phyloP scores from a whole-genome alignment of 1,139 yeast genomes.

The Geotrichum carabidarum region DNA sequence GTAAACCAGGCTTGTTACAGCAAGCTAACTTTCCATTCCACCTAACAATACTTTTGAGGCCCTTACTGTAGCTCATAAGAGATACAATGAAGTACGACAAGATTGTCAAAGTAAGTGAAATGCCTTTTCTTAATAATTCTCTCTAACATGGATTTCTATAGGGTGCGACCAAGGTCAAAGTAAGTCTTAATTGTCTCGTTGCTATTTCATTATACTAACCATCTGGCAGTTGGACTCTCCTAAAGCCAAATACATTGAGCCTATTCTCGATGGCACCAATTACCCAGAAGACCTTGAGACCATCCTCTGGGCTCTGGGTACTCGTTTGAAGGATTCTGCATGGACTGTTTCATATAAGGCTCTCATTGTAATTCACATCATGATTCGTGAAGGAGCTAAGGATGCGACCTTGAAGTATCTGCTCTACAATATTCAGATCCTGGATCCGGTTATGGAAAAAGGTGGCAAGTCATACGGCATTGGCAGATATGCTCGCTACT shows the following conservation, averaged over 20 bases:
- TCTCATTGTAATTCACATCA: constrained; percentile 78
- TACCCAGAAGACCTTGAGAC: constrained; percentile 57
- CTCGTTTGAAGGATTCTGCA: constrained; percentile 66
- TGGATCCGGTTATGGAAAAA: constrained; percentile 43
- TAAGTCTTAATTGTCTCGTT: constrained; percentile 30
- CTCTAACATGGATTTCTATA: constrained; percentile 21
- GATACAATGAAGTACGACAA: constrained; percentile 40
- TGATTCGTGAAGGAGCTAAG: constrained; percentile 86
- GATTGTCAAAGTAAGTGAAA: constrained; percentile 49
- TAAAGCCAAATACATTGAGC: constrained; percentile 92
- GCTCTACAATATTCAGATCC: constrained; percentile 53
- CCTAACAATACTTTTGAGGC: too few species aligned
- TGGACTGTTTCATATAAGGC: constrained; percentile 87
- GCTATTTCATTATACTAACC: constrained; percentile 36
- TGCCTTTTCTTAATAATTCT: background rate
- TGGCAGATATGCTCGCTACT: constrained; percentile 65
- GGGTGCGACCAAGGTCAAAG: constrained; percentile 63
- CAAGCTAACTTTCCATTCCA: too few species aligned
- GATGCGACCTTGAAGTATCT: constrained; percentile 66
- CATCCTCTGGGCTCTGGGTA: constrained; percentile 59
- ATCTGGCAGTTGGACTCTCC: constrained; percentile 82
- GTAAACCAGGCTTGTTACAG: too few species aligned
- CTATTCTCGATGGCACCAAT: constrained; percentile 75
- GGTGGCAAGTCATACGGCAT: constrained; percentile 55
- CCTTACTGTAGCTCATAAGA: too few species aligned